Evolutionary conservation across 2,329 filamentous ascomycete species (phyloP), one percentile per base, ranked within the genome.

Genomic region (Botryotinia narcissicola): DNA sequence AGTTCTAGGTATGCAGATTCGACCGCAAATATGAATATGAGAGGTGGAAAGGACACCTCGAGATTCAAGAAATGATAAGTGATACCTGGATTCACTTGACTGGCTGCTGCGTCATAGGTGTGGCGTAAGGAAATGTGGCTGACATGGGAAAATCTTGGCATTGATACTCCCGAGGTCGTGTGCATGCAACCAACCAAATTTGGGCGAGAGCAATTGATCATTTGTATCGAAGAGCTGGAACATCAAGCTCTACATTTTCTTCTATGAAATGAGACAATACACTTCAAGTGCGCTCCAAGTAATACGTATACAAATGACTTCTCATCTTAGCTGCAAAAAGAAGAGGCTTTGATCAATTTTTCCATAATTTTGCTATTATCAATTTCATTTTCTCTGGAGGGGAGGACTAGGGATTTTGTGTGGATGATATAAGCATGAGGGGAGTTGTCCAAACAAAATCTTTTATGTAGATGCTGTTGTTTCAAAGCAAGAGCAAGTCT

Each of bases 1-100:
- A 16, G 12, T 57, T 68, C 35, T n/a, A 59, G 35, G n/a, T 29
- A 18, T 44, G 71, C 32, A 42, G 63, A 57, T 44, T 40, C 32
- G n/a, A 35, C 71, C 32, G 40, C 32, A 48, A 35, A 48, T 69
- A n/a, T 57, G 54, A 7, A n/a, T 46, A 54, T 54, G 48, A 46
- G 48, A 29, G 25, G 60, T 70, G 32, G 37, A 70, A 70, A 70
- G 46, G 57, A 73, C 63, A 61, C 71, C 54, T 73, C 71, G 42
- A 59, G 32, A 29, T 73, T 61, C 18, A 42, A 68, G 59, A 54
- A 68, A 44, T 8, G 42, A 48, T n/a, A 68, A 54, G 35, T 57
- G 64, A 54, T 54, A 68, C 32, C 46, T 29, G 32, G 32, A 51
- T 40, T 67, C 9, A 25, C 16, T 51, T 67, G 64, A 67, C 46